A percentile compares a stretch with the other conserved stretches of the same genome.
These are phyloP conservation scores for Candida smagusa DNA, from an alignment of 1,139 yeast genomes.

Conservation along the genomic window DNA sequence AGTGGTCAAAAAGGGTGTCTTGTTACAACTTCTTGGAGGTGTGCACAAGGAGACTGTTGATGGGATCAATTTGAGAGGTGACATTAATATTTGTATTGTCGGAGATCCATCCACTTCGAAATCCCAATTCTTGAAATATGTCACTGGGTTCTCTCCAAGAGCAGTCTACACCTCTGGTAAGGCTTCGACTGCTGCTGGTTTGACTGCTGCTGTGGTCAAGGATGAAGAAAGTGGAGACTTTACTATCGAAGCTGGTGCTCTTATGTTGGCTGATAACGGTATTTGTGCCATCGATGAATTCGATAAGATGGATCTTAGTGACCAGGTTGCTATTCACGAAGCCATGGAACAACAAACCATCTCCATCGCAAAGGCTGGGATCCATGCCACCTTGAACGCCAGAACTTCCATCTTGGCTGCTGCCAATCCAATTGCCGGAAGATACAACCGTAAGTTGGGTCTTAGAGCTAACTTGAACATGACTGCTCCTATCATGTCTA, in stretches of 20 bases:
- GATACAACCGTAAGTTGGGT: constrained; percentile 85
- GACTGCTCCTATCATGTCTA: constrained; percentile 99
- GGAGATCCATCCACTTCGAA: constrained; percentile 99
- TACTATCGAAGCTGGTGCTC: constrained; percentile 98
- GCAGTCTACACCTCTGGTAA: constrained; percentile 97
- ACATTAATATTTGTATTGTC: constrained; percentile 91
- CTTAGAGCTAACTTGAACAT: constrained; percentile 84
- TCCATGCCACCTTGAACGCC: constrained; percentile 95
- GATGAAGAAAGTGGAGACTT: constrained; percentile 98
- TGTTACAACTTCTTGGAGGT: constrained; percentile 89
- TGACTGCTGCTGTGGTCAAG: constrained; percentile 96
- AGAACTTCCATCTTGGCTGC: constrained; percentile 96
- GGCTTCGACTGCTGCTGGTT: constrained; percentile 98
- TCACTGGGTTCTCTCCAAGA: constrained; percentile 87
- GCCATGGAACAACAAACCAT: constrained; percentile 99
- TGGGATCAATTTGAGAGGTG: constrained; percentile 95
- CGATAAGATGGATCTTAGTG: constrained; percentile 93
- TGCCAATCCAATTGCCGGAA: constrained; percentile 94
- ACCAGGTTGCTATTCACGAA: constrained; percentile 98
- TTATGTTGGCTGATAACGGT: constrained; percentile 98
- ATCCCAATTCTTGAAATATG: constrained; percentile 93
- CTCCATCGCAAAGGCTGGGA: constrained; percentile 97
- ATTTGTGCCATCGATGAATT: constrained; percentile 98
- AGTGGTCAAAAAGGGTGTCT: constrained; percentile 85
- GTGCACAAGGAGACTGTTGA: constrained; percentile 93